Base-by-base conservation (phyloP, 805 yeast species). In the Ogataea thermomethanolica region DNA sequence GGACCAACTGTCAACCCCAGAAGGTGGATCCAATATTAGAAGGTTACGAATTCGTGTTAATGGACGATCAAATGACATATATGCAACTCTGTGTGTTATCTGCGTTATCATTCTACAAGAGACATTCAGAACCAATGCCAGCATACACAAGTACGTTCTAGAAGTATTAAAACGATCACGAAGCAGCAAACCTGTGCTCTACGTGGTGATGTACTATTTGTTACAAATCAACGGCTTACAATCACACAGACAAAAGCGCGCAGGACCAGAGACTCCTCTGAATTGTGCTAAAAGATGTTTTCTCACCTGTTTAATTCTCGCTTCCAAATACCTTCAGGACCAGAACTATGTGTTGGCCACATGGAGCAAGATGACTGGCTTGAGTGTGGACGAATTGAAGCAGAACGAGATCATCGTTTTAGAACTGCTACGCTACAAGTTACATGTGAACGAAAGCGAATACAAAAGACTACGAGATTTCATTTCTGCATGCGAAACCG, bases 351-450 rank as follows among this genome's bases (percentile, higher is more conserved):
- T 84, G 23, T 70, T 83, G 50, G 71, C 69, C 46, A 75, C 84
- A 5, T 87, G 95, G 95, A 67, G 82, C 37, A 75, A 77, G 56
- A 79, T 87, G 35, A 74, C 87, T 25, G 93, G 95, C 0, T 69
- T 84, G 29, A 55, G 75, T 15, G 54, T 73, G 4, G 48, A 58
- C 22, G 80, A 76, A 43, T 64, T 87, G 37, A 69, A 66, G 44
- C 43, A 45, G 5, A 56, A 53, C 29, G 95, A 87, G 61, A 52
- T 71, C 22, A 58, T 66, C 6, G 66, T 83, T 14, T 70, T 86
- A 47, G 55, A 62, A 27, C 59, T 71, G 6, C 66, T 86, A 39
- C 70, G 79, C 52, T 84, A 81, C 66, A 66, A 74, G 29, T 56
- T 82, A 23, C 75, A 71, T 57, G 66, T 85, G 30, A 73, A 76